These are phyloP conservation scores for Mycena galopus DNA, from an alignment of 768 basidiomycete species.

Conservation along the genomic window DNA sequence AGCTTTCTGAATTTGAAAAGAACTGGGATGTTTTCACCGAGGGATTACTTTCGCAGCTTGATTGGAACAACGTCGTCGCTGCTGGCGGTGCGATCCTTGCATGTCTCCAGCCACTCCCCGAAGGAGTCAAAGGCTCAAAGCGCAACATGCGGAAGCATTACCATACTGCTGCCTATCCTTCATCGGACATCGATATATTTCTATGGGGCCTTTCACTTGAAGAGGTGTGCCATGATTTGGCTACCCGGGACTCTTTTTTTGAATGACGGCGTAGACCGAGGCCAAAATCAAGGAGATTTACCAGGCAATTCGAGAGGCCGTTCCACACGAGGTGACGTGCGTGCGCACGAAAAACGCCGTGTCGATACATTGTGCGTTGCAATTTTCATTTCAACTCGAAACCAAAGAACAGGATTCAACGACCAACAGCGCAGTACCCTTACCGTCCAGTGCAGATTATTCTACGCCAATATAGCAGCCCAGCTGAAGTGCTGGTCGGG, in stretches of 20 bases:
- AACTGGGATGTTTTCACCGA: constrained; percentile 75
- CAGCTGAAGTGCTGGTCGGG: constrained; percentile 73
- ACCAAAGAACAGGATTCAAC: neutral
- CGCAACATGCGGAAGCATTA: constrained; percentile 68
- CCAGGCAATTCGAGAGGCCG: constrained; percentile 72
- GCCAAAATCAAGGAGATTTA: constrained; percentile 68
- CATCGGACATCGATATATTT: constrained; percentile 74
- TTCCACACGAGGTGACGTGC: constrained; percentile 77
- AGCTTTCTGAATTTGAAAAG: constrained; percentile 69
- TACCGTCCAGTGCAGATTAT: constrained; percentile 75
- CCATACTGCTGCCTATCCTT: constrained; percentile 65
- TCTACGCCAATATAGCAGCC: constrained; percentile 69
- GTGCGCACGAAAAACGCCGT: constrained; percentile 74
- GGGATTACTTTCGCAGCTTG: constrained; percentile 68
- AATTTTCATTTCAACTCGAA: neutral
- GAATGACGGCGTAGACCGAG: constrained; percentile 56
- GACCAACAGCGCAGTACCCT: constrained; percentile 66
- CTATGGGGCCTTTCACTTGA: constrained; percentile 69
- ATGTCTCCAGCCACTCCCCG: constrained; percentile 64
- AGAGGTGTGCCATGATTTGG: constrained; percentile 50
- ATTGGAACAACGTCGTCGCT: constrained; percentile 76
- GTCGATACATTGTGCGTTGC: constrained; percentile 68
- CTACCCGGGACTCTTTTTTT: neutral
- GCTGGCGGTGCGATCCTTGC: constrained; percentile 73
- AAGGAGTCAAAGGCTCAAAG: constrained; percentile 62